Conservation (phyloP, 2,329 filamentous ascomycete genomes). For the Sporothrix humicola region DNA sequence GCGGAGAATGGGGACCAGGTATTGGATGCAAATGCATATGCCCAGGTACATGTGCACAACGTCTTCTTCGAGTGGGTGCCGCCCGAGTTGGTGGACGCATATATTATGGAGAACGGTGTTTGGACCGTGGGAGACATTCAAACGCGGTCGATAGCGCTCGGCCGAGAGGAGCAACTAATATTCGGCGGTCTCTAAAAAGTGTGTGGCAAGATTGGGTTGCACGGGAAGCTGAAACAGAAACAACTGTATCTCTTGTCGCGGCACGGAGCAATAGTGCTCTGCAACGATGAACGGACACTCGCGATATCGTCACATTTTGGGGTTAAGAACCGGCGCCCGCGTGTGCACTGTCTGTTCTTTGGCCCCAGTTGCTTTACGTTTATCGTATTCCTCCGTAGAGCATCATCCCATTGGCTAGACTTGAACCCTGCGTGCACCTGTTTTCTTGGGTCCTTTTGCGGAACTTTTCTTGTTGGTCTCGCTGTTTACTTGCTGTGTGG, state of each 20-base stretch:
- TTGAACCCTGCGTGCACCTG: background rate
- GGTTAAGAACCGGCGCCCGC: no score
- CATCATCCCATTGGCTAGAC: no score
- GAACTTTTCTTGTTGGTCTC: background rate
- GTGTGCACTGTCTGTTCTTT: no score
- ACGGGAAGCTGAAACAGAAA: no score
- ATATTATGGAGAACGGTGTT: constrained; percentile 60
- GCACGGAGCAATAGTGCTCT: no score
- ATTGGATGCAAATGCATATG: background rate
- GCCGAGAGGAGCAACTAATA: background rate
- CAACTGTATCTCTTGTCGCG: no score
- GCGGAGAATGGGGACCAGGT: background rate
- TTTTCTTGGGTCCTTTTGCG: no score
- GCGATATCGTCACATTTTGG: no score
- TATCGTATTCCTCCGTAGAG: no score
- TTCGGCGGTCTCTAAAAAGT: background rate
- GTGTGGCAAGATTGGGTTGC: background rate
- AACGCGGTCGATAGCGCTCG: background rate
- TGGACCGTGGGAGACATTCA: constrained; percentile 49
- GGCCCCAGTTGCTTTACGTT: no score
- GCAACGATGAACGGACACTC: no score
- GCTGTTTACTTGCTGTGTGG: background rate
- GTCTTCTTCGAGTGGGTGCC: constrained; percentile 68
- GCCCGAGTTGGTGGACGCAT: constrained; percentile 56
- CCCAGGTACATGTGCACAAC: constrained; percentile 51